Evolutionary conservation across 1,284 basidiomycete species (phyloP), one percentile per base, ranked within the genome.

Genomic region (Schizophyllum commune): DNA sequence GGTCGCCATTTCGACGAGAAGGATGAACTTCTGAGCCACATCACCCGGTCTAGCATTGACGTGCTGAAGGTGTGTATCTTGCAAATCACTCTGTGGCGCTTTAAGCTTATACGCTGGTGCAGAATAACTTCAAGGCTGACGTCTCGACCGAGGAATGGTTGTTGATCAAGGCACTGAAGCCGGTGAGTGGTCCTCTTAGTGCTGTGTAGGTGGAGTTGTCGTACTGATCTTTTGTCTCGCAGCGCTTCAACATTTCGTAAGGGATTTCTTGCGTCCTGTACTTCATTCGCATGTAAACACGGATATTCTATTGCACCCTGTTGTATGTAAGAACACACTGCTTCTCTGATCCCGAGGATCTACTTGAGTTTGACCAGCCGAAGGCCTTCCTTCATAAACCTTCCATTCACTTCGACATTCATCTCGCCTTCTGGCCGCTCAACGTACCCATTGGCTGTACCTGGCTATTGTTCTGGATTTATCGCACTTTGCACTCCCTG

Each of bases 1-100:
- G 94, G 94, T 6, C 85, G 91, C 62, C 92, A 94, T 74, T 97
- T 99, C 72, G 94, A 97, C 71, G 96, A 98, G 59, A 94, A 94
- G 74, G 96, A 99, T 73, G 94, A 97, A 68, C 74, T 98, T 52
- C 82, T 96, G 60, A 96, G 94, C 63, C 89, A 92, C 65, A 91
- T 99, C 72, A 90, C 92, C 55, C 84, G 97, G 60, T 86, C 89
- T 71, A 95, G 92, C 68, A 98, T 99, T 67, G 97, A 99, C 73
- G 91, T 95, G 4, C 81, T 98, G 59, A 98, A 96, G 85, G 89
- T 89, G 67, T 60, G 72, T 65, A 13, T 19, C 53, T 62, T 56
- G 8, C 22, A 32, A 53, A 56, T 58, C 52, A 39, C 33, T 51
- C 66, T 58, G 52, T 47, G 20, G 13, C 32, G 66, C 55, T 57